Evolutionary conservation across 163 green algal genomes (phyloP), one percentile per base, ranked within the genome.

Genomic region (Scenedesmus sp.): DNA sequence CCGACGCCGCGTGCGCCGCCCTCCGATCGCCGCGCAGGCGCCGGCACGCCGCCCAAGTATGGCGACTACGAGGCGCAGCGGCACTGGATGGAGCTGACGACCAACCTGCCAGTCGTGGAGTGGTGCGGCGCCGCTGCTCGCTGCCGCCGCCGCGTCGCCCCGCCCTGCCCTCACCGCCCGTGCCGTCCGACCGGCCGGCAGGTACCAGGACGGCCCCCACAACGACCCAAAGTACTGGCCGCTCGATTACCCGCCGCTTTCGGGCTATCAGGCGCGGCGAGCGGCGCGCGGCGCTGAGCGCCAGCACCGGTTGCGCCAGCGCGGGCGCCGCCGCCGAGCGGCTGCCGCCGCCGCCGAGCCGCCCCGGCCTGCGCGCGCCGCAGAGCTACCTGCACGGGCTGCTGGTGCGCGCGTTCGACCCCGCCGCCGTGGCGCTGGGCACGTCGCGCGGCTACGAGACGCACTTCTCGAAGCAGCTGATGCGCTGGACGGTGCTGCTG

Each of bases 11-110:
- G n/a, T n/a, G n/a, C n/a, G n/a, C n/a, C n/a, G n/a, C n/a, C n/a
- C n/a, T n/a, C n/a, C n/a, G n/a, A n/a, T n/a, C n/a, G n/a, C n/a
- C n/a, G n/a, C n/a, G n/a, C n/a, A 73, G 17, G 48, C 17, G 24
- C 26, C 17, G 22, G 36, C 2, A 81, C 53, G 9, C 86, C 92
- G 11, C 95, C 95, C 11, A 92, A 87, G 48, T 99, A 90, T 87
- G 96, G 96, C 0, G 96, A 99, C 80, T 99, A 98, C 79, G 96
- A 99, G 75, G 96, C 96, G 13, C 96, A 99, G 85, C 84, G 96
- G 0, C 96, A 99, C 76, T 99, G 96, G 96, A 99, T 99, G 96
- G 96, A 99, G 87, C 72, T 99, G 14, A 96, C 96, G 0, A 58
- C 92, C 0, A 86, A 95, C 60, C 57, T 93, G 48, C 89, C 91